phyloP scores from a whole-genome alignment of 306 rosid genomes.

The Corylus americana region DNA sequence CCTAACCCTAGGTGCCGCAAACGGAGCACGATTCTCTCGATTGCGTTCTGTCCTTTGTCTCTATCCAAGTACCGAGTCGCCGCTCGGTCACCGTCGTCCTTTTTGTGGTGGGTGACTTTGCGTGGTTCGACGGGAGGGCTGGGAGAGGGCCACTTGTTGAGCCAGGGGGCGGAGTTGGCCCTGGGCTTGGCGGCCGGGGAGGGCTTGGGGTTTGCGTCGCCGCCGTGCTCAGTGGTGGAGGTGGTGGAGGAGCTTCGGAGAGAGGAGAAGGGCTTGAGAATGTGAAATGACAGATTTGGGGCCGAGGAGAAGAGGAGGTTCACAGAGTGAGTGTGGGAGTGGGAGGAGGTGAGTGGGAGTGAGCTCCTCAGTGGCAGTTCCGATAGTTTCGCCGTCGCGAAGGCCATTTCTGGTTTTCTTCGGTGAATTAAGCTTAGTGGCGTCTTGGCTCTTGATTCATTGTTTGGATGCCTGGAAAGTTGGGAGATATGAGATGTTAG shows the following conservation, averaged over 20 bases:
- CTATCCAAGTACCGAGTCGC: slow-evolving; percentile 32
- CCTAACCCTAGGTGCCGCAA: slow-evolving; percentile 65
- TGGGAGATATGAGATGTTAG: slow-evolving; percentile 10
- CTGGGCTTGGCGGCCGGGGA: slow-evolving; percentile 41
- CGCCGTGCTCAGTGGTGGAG: slow-evolving; percentile 31
- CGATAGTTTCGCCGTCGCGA: slow-evolving; percentile 45
- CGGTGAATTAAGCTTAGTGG: not conserved
- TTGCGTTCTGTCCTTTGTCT: slow-evolving; percentile 59
- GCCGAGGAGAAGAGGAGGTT: slow-evolving; percentile 39
- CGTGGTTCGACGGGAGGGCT: slow-evolving; percentile 23
- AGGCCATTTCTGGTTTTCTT: slow-evolving; percentile 42
- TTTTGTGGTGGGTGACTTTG: slow-evolving; percentile 20
- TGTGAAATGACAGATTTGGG: slow-evolving; percentile 50
- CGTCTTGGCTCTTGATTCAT: slow-evolving; percentile 3
- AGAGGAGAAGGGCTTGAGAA: slow-evolving; percentile 48
- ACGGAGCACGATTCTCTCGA: slow-evolving; percentile 74
- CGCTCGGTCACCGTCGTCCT: slow-evolving; percentile 27
- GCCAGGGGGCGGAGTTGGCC: slow-evolving; percentile 61
- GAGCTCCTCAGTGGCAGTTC: slow-evolving; percentile 56
- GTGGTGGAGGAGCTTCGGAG: slow-evolving; percentile 37
- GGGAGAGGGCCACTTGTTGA: slow-evolving; percentile 55
- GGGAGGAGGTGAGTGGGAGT: slow-evolving; percentile 36
- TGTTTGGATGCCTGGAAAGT: slow-evolving; percentile 29
- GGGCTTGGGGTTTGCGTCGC: slow-evolving; percentile 27
- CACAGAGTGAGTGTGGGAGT: slow-evolving; percentile 39